Percentiles rank a stretch among this genome's conserved stretches.
Conservation (phyloP, 345 rosid species). For the Rhodamnia argentea region DNA sequence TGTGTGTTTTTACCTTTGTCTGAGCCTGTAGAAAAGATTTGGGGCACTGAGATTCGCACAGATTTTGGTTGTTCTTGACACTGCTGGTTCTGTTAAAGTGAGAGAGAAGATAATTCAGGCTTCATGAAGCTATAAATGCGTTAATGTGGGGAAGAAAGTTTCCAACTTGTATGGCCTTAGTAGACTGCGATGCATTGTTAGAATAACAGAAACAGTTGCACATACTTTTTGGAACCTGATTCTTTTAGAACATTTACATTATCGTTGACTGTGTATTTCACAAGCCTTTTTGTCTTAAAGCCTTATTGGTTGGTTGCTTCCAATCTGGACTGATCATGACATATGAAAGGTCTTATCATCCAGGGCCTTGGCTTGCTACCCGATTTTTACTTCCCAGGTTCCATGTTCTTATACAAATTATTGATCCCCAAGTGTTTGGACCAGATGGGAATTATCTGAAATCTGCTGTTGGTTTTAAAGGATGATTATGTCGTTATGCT, state of each 20-base stretch:
- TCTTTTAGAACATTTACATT: background rate
- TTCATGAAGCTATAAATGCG: background rate
- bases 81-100: background rate
- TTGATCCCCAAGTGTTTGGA: background rate
- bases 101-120: background rate
- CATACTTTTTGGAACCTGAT: background rate
- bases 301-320: background rate
- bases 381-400: background rate
- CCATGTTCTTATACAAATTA: background rate
- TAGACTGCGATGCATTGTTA: background rate
- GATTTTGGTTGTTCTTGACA: background rate
- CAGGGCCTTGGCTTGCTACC: background rate
- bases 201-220: background rate
- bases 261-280: background rate
- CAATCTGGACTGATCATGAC: background rate
- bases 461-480: background rate
- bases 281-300: background rate
- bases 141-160: background rate
- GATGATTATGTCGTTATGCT: background rate
- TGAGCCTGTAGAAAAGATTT: background rate
- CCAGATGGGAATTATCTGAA: background rate
- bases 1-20: background rate
- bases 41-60: fast-evolving
- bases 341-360: background rate
- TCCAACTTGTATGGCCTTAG: background rate